Conservation (phyloP, 169 alveolate genomes). For the Plasmodium cynomolgi region DNA sequence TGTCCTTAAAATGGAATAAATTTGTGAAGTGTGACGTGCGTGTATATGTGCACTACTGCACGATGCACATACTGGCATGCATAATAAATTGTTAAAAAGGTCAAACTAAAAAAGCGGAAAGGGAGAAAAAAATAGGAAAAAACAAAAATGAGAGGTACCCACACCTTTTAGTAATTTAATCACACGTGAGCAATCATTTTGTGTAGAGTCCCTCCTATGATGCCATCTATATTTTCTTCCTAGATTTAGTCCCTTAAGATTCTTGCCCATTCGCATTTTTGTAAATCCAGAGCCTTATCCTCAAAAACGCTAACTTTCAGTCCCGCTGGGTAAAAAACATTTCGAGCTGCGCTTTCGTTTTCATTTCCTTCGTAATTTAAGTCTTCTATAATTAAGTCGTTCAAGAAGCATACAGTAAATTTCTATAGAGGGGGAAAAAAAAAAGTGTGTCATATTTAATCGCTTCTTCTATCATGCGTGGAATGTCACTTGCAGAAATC, state of each 20-base stretch:
- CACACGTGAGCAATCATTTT: neutral
- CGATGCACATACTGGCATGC: neutral
- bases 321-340: conserved; percentile 70
- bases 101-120: neutral
- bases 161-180: neutral
- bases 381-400: conserved; percentile 70
- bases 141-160: neutral
- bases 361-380: conserved; percentile 70
- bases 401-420: conserved; percentile 59
- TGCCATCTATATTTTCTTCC: neutral
- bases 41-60: neutral
- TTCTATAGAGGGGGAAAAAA: conserved; percentile 1
- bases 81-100: neutral
- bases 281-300: conserved; percentile 67
- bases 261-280: conserved; percentile 75
- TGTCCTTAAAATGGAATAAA: neutral
- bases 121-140: neutral
- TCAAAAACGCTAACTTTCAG: conserved; percentile 71
- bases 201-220: neutral
- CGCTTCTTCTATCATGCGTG: neutral
- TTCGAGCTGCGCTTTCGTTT: conserved; percentile 24
- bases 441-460: neutral
- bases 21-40: neutral
- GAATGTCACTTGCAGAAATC: neutral
- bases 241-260: conserved; percentile 51